Conservation (phyloP, 192 early-diverging fungal species). For the Umbelopsis vinacea region DNA sequence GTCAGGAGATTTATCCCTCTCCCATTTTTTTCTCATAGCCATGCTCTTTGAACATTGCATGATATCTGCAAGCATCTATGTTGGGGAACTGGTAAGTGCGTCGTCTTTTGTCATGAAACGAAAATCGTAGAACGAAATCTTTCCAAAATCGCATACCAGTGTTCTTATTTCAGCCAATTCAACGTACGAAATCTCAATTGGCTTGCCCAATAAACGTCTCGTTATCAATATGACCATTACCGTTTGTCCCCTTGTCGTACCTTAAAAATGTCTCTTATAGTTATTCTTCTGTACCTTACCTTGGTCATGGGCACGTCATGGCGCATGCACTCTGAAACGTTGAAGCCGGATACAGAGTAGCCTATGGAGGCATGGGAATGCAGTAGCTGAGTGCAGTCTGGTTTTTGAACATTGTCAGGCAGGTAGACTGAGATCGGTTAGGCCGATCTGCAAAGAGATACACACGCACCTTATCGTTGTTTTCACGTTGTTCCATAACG, state of each 20-base stretch:
- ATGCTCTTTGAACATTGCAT: background rate
- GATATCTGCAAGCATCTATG: no score
- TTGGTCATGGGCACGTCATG: background rate
- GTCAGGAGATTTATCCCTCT: background rate
- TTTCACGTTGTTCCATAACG: no score
- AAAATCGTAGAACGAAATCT: no score
- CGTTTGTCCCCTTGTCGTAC: background rate
- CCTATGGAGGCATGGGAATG: background rate
- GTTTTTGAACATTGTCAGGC: no score
- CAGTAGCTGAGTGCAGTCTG: no score
- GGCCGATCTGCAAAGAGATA: background rate
- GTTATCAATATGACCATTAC: conserved; percentile 20
- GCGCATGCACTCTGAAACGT: background rate
- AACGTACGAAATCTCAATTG: background rate
- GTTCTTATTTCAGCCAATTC: no score
- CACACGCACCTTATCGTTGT: background rate
- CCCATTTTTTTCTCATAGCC: background rate
- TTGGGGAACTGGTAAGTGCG: no score
- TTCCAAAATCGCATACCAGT: no score
- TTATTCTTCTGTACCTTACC: background rate
- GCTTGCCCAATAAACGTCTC: background rate
- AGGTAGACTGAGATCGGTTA: no score
- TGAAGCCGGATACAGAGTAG: background rate
- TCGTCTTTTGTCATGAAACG: no score
- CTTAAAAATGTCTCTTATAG: background rate